These are phyloP conservation scores for Cytospora piceae DNA, from an alignment of 2,329 filamentous ascomycete genomes.

Conservation along the genomic window DNA sequence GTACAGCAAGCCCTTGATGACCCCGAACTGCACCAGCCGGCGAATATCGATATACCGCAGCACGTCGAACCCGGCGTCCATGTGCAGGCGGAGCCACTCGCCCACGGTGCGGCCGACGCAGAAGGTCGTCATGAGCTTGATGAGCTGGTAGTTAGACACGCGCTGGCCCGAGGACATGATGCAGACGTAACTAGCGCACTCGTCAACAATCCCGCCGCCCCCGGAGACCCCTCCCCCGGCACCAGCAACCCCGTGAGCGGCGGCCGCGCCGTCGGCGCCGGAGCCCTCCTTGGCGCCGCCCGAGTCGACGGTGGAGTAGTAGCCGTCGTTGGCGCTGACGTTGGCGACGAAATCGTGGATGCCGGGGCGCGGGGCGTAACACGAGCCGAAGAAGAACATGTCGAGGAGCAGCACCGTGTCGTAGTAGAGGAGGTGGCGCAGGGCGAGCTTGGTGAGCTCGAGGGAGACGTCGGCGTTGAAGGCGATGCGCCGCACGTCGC, in stretches of 20 bases:
- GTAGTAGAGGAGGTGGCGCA: conserved; percentile 91
- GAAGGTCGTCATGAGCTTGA: conserved; percentile 85
- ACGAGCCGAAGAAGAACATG: conserved; percentile 91
- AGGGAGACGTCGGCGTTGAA: conserved; percentile 84
- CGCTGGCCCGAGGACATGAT: conserved; percentile 41
- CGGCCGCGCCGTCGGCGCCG: conserved; percentile 51
- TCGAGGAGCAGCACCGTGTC: conserved; percentile 88
- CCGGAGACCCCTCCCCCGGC: background rate
- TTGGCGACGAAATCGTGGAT: conserved; percentile 82
- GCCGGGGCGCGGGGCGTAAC: conserved; percentile 81
- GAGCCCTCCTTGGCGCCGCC: conserved; percentile 11
- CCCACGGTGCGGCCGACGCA: conserved; percentile 81
- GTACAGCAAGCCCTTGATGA: conserved; percentile 94
- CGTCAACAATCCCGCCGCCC: conserved; percentile 60
- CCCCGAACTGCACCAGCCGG: conserved; percentile 90
- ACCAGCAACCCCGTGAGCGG: background rate
- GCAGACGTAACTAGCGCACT: conserved; percentile 85
- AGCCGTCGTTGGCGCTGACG: conserved; percentile 30
- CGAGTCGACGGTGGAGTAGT: conserved; percentile 23
- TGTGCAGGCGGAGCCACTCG: conserved; percentile 82
- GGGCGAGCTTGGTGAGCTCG: conserved; percentile 80
- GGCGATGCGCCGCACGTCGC: conserved; percentile 85
- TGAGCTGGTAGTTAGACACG: conserved; percentile 66
- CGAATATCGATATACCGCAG: conserved; percentile 83
- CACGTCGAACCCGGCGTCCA: conserved; percentile 65